A percentile compares a stretch with the other conserved stretches of the same genome.
Conservation (phyloP, 768 basidiomycete species). For the Postia placenta region DNA sequence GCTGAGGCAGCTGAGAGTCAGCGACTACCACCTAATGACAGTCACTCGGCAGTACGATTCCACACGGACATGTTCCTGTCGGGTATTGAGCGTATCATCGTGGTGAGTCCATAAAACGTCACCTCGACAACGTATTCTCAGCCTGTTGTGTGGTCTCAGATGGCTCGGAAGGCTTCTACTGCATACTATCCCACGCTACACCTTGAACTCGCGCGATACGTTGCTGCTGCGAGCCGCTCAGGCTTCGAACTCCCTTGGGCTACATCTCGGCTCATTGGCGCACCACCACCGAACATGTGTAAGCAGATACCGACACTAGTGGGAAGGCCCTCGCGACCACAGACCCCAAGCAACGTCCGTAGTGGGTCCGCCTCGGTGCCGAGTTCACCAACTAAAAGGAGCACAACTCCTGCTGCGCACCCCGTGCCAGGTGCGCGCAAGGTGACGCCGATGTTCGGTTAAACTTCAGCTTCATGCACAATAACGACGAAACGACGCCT, state of each 20-base stretch:
- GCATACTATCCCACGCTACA: constrained; percentile 94
- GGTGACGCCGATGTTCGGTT: constrained; percentile 20
- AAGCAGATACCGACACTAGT: constrained; percentile 32
- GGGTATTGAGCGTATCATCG: constrained; percentile 84
- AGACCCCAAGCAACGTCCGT: constrained; percentile 2
- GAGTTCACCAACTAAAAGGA: constrained; percentile 6
- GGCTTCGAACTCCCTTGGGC: constrained; percentile 80
- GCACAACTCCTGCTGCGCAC: not conserved
- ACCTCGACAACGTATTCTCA: too few species aligned
- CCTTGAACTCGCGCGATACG: constrained; percentile 87
- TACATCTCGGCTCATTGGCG: constrained; percentile 70
- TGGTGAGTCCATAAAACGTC: constrained; percentile 47
- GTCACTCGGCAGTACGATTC: constrained; percentile 74
- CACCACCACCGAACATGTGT: constrained; percentile 61
- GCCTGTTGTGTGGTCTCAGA: constrained; percentile 38
- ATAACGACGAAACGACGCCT: not conserved
- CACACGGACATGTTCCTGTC: constrained; percentile 86
- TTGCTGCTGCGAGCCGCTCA: constrained; percentile 56
- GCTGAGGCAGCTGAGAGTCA: constrained; percentile 60
- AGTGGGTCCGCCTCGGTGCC: constrained; percentile 6
- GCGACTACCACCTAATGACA: constrained; percentile 59
- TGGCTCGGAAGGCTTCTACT: constrained; percentile 90
- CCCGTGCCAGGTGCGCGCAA: constrained; percentile 10
- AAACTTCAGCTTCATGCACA: constrained; percentile 22
- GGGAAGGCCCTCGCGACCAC: not conserved